phyloP scores from a whole-genome alignment of 2,329 filamentous ascomycete genomes.

The Aureobasidium lini region DNA sequence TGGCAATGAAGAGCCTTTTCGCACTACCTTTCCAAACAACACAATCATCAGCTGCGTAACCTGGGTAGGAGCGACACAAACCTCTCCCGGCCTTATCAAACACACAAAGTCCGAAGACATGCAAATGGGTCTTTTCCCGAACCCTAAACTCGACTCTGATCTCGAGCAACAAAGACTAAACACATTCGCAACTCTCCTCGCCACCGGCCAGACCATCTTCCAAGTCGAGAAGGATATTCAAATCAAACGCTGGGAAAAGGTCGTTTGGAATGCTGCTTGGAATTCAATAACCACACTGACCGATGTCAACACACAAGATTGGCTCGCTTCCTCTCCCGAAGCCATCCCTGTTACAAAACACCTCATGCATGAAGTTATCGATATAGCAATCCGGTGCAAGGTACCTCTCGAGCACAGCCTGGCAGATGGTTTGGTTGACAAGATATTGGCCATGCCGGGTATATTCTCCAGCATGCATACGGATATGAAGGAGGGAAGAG shows the following conservation, averaged over 20 bases:
- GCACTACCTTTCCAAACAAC: constrained; percentile 39
- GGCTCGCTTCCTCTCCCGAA: constrained; percentile 34
- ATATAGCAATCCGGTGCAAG: constrained; percentile 32
- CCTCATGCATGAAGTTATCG: constrained; percentile 39
- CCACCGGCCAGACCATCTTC: constrained; percentile 38
- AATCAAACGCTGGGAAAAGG: constrained; percentile 52
- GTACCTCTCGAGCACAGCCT: constrained; percentile 33
- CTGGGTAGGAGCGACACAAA: constrained; percentile 48
- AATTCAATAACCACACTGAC: constrained; percentile 48
- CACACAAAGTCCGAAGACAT: constrained; percentile 49
- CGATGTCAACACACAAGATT: constrained; percentile 34
- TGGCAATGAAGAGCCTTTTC: constrained; percentile 51
- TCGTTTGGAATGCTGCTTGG: constrained; percentile 54
- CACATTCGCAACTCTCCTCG: constrained; percentile 37
- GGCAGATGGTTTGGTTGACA: constrained; percentile 32
- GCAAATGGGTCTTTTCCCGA: constrained; percentile 48
- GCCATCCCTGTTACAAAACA: constrained; percentile 32
- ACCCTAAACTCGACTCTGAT: constrained; percentile 22
- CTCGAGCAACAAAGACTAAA: constrained; percentile 34
- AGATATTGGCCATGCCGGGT: constrained; percentile 32
- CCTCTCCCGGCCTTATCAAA: constrained; percentile 40
- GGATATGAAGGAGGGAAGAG: constrained; percentile 34
- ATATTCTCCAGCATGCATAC: constrained; percentile 41
- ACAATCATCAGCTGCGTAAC: constrained; percentile 51
- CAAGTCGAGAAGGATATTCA: constrained; percentile 49